A percentile compares a stretch with the other conserved stretches of the same genome.
These are phyloP conservation scores for Fragaria nilgerrensis DNA, from an alignment of 306 rosid species.

Conservation along the genomic window DNA sequence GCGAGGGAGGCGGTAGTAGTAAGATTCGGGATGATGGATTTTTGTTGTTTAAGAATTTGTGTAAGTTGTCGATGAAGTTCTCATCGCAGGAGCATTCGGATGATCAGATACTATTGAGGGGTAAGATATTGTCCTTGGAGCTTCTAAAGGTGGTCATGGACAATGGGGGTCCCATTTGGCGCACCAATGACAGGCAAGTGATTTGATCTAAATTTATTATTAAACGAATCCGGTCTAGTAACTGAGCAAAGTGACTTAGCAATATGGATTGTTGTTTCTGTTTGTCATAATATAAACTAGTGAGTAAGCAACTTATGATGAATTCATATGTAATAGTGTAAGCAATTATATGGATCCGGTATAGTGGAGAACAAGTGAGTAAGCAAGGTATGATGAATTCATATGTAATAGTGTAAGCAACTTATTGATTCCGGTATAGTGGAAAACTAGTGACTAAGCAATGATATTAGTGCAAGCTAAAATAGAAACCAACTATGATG, in stretches of 20 bases:
- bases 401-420: neutral
- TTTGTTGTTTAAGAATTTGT: constrained; percentile 83
- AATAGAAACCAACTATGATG: neutral
- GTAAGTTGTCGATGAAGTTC: constrained; percentile 96
- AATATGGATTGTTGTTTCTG: neutral
- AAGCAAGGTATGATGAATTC: no score
- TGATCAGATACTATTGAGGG: constrained; percentile 92
- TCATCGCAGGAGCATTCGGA: constrained; percentile 86
- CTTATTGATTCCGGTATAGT: neutral
- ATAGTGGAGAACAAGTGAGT: neutral
- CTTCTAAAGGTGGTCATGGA: constrained; percentile 94
- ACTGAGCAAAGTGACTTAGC: neutral
- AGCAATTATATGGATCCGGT: neutral
- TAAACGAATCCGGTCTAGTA: neutral
- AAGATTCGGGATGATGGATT: constrained; percentile 92
- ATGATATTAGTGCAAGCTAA: neutral
- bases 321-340: no score
- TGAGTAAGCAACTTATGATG: neutral
- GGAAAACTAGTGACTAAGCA: neutral
- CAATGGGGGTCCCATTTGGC: constrained; percentile 76
- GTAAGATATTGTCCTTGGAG: constrained; percentile 91
- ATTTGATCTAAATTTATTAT: neutral
- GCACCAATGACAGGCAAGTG: constrained; percentile 81
- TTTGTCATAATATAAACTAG: neutral
- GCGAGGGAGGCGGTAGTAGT: constrained; percentile 40